Base-by-base conservation (phyloP, 805 yeast genomes). In the Yarrowia deformans region DNA sequence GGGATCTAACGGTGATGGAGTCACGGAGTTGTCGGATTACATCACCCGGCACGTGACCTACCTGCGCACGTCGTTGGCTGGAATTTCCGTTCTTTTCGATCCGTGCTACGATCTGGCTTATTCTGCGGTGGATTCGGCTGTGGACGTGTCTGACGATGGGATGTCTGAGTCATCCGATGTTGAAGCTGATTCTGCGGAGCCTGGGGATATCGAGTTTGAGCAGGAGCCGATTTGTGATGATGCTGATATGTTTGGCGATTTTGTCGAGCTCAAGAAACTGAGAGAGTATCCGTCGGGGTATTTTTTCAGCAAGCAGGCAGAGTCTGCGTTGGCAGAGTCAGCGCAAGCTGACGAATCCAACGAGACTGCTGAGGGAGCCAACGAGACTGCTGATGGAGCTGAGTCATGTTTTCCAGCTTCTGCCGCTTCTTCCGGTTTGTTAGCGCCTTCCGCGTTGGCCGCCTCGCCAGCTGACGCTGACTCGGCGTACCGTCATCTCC, bases 51-150 rank as follows among this genome's bases (percentile, higher is more conserved):
- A 85, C 72, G 79, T 90, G 35, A 79, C 87, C 10, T 87, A 85
- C 64, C 75, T 90, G 58, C 83, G 90, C 0, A 86, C 87, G 70
- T 79, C 87, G 0, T 72, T 89, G 4, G 86, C 93, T 50, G 97
- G 97, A 34, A 80, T 87, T 9, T 84, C 97, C 42, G 82, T 84
- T 54, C 79, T 93, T 45, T 85, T 90, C 73, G 97, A 92, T 75
- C 91, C 96, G 0, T 86, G 88, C 8, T 69, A 71, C 29, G 67
- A 49, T 8, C 18, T 39, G 6, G 45, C 67, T 9, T 42, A 37
- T 2, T 54, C 48, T 10, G 37, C 55, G 8, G 71, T 68, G 18
- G 72, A 18, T 5, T 32, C 66, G 1, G 67, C 58, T 13, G 74
- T 72, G 12, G 76, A 72, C 34, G 69, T 75, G 34, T 68, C 77